These are phyloP conservation scores for Chenopodium formosanum DNA, from an alignment of 148 eudicot genomes.

Conservation along the genomic window DNA sequence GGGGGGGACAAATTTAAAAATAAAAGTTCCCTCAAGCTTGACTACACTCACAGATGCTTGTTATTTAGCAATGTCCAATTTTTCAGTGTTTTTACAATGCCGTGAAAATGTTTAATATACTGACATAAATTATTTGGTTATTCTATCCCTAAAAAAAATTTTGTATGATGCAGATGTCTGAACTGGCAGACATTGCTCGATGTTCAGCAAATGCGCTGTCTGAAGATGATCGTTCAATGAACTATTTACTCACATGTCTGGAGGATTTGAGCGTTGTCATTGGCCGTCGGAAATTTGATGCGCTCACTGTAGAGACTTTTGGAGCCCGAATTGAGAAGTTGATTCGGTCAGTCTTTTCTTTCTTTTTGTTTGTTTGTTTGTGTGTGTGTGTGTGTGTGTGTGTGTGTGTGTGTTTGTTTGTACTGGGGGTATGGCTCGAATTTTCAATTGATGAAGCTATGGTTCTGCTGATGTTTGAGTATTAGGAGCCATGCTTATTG, in stretches of 20 bases:
- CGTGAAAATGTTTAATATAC: too few relatives aligned
- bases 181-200: constrained; percentile 95
- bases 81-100: neutral
- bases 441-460: neutral
- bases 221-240: constrained; percentile 76
- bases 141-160: constrained; percentile 20
- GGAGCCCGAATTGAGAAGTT: constrained; percentile 96
- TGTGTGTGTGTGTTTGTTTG: neutral
- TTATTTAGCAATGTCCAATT: neutral
- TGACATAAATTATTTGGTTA: neutral
- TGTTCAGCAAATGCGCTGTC: constrained; percentile 78
- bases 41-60: neutral
- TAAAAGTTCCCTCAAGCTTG: neutral
- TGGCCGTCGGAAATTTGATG: constrained; percentile 80
- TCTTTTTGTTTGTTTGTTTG: constrained; percentile 2
- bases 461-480: constrained; percentile 5
- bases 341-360: constrained; percentile 57
- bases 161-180: constrained; percentile 66
- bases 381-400: neutral
- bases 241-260: constrained; percentile 78
- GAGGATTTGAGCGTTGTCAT: constrained; percentile 81
- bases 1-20: neutral
- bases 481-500: neutral
- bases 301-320: constrained; percentile 93
- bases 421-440: neutral